Conservation (phyloP, 768 basidiomycete species). For the Lentinus tigrinus region DNA sequence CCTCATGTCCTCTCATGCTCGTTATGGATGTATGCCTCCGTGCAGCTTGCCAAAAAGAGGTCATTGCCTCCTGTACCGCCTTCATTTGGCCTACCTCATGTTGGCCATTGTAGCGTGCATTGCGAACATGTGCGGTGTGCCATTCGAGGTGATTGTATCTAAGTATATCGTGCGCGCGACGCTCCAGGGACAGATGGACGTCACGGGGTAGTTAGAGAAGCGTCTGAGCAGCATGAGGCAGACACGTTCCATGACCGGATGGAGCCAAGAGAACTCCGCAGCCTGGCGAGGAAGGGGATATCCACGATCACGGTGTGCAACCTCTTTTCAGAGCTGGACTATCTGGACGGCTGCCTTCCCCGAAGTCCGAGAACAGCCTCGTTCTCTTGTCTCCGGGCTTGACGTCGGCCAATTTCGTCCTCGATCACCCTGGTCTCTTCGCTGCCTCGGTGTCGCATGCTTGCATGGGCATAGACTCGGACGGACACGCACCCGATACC, state of each 20-base stretch:
- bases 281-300: not conserved
- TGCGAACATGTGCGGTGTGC: too few relatives aligned
- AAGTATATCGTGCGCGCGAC: not conserved
- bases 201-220: not conserved
- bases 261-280: constrained; percentile 5
- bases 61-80: constrained; percentile 5
- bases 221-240: constrained; percentile 4
- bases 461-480: not conserved
- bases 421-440: not conserved
- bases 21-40: constrained; percentile 31
- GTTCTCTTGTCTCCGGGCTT: not conserved
- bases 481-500: constrained; percentile 1
- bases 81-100: not conserved
- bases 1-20: constrained; percentile 28
- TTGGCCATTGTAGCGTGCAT: not conserved
- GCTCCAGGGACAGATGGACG: not conserved
- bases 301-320: not conserved
- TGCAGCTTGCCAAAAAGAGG: constrained; percentile 23
- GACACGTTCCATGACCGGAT: constrained; percentile 3
- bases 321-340: not conserved
- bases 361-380: not conserved
- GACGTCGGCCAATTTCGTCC: not conserved
- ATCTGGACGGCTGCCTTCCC: not conserved
- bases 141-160: not conserved
- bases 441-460: constrained; percentile 1